These are phyloP conservation scores for Pueraria montana DNA, from an alignment of 306 rosid genomes.

Conservation along the genomic window DNA sequence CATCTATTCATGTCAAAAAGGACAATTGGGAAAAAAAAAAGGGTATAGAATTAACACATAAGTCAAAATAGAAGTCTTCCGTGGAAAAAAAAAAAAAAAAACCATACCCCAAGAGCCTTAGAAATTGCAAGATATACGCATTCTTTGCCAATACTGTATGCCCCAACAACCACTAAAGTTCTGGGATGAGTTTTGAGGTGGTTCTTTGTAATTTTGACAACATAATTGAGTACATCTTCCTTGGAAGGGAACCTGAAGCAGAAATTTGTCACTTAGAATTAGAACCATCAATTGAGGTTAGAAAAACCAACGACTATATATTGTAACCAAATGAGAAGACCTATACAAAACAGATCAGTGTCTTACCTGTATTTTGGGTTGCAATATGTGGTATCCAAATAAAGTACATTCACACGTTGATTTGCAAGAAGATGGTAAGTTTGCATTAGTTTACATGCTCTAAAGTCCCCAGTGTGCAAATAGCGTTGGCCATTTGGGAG, in stretches of 20 bases:
- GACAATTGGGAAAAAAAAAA: conserved; percentile 25
- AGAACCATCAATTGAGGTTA: conserved; percentile 24
- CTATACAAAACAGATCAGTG: conserved; percentile 20
- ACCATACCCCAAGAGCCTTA: conserved; percentile 56
- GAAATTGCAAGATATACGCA: conserved; percentile 67
- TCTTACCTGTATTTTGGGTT: conserved; percentile 65
- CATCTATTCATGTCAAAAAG: conserved; percentile 13
- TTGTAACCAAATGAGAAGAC: conserved; percentile 26
- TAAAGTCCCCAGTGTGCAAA: conserved; percentile 71
- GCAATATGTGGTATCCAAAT: conserved; percentile 70
- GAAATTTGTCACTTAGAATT: conserved; percentile 32
- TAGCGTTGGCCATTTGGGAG: conserved; percentile 59
- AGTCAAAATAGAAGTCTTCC: neutral
- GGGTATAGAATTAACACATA: neutral
- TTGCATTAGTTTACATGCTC: conserved; percentile 65
- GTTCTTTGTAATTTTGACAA: conserved; percentile 59
- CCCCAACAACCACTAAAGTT: conserved; percentile 69
- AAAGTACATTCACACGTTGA: conserved; percentile 62
- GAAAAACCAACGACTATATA: conserved; percentile 12
- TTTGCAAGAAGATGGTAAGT: conserved; percentile 50
- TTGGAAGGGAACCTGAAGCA: conserved; percentile 65
- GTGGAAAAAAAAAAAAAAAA: neutral
- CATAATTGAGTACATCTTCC: conserved; percentile 64
- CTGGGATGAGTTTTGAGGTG: conserved; percentile 60
- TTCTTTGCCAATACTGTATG: conserved; percentile 73